Base-by-base conservation (phyloP, 495 filamentous ascomycete genomes). In the Penicillium paradoxum region DNA sequence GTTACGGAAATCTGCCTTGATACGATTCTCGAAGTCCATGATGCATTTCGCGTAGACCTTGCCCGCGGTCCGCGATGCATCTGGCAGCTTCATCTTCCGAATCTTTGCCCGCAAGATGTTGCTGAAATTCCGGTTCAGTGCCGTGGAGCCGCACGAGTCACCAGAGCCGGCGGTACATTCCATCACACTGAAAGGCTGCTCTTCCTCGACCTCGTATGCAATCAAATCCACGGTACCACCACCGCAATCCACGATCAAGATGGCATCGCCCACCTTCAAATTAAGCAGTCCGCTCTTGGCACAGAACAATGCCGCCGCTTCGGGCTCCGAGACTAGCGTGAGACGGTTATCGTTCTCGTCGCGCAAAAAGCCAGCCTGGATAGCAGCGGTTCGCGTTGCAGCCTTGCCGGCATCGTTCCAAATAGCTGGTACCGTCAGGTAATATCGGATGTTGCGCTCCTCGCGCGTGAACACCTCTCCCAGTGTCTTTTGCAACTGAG, bases 391-490 rank as follows among this genome's bases (percentile, higher is more conserved):
- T 55, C 86, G 81, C 15, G 86, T 89, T 13, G 86, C 86, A 19
- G 86, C 86, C 68, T 90, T 90, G 34, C 84, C 86, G 8, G 86
- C 86, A 70, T 90, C 86, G 53, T 90, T 88, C 86, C 86, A 90
- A 58, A 90, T 89, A 33, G 86, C 86, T 3, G 86, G 86, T 21
- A 89, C 86, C 2, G 86, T 89, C 36, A 89, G 74, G 65, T 85
- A 89, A 63, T 89, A 89, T 40, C 80, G 73, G 60, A 89, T 90
- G 64, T 89, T 89, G 59, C 84, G 83, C 70, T 89, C 86, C 67
- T 90, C 86, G 57, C 86, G 78, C 54, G 84, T 86, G 65, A 89
- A 87, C 0, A 88, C 85, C 64, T 89, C 86, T 25, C 86, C 86
- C 30, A 89, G 71, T 9, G 82, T 86, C 75, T 89, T 89, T 59